phyloP scores from a whole-genome alignment of 768 basidiomycete species.

The Rhodosporidiobolus sp. region DNA sequence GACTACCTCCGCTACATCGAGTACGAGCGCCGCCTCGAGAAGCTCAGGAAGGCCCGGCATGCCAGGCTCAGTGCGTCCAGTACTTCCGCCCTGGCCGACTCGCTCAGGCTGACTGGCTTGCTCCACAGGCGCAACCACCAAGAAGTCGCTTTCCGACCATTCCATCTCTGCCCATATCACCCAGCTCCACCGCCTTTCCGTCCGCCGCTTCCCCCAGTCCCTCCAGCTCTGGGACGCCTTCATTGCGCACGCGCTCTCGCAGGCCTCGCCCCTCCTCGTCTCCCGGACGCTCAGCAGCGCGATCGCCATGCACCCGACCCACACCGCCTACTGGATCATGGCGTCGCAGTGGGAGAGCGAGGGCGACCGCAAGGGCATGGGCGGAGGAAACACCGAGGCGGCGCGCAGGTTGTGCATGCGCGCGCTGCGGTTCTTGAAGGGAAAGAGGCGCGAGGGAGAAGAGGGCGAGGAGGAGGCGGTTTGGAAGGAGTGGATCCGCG shows the following conservation, averaged over 20 bases:
- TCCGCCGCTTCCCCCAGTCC: conserved; percentile 39
- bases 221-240: conserved; percentile 39
- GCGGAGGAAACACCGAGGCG: conserved; percentile 42
- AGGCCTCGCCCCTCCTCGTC: conserved; percentile 36
- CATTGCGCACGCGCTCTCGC: conserved; percentile 39
- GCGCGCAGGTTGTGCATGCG: conserved; percentile 42
- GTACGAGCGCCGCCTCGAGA: conserved; percentile 45
- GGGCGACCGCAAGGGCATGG: conserved; percentile 41
- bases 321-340: conserved; percentile 41
- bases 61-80: conserved; percentile 35
- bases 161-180: conserved; percentile 43
- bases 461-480: conserved; percentile 23
- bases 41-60: conserved; percentile 39
- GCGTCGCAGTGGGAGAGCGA: conserved; percentile 43
- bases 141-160: conserved; percentile 41
- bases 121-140: conserved; percentile 21
- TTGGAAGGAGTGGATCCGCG: conserved; percentile 42
- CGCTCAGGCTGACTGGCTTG: not conserved
- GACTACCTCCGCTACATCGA: conserved; percentile 47
- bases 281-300: conserved; percentile 39
- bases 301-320: conserved; percentile 42
- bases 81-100: no score
- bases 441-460: conserved; percentile 1
- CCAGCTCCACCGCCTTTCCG: conserved; percentile 39
- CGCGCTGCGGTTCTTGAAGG: conserved; percentile 43